Base-by-base conservation (phyloP, 306 rosid species). In the Astragalus membranaceus region DNA sequence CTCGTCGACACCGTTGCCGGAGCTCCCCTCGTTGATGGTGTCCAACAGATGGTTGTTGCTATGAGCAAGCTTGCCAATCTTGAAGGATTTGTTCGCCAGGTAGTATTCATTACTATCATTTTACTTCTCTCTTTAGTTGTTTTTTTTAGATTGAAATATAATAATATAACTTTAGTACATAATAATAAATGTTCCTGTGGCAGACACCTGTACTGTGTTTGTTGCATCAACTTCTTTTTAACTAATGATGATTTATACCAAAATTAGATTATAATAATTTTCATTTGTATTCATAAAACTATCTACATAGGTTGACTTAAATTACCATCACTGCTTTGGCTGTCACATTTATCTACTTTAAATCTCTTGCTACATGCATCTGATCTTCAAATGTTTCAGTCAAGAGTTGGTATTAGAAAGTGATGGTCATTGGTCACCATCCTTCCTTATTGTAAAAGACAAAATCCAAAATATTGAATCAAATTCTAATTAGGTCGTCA, bases 81-180 rank as follows among this genome's bases (percentile, higher is more conserved):
- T 3, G 97, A 93, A 81, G 96, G 88, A 10, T 93, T 93, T 69
- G 80, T 90, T 67, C 90, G 94, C 10, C 98, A 93, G 98, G 97
- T 68, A 57, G 13, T 20, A 20, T 20, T 20, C 23, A 20, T 20
- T 20, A 20, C 23, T 20, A 20, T 20, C 1, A 20, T 20, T 20
- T 20, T 20, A 0, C 23, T 20, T 20, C 1, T 20, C n/a, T n/a
- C 23, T 20, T 20, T 20, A 20, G 2, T 1, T 20, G 23, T 2
- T 20, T 20, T 20, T 20, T 20, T 2, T 20, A 20, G 23, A 20
- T 20, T 20, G 23, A 20, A 20, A 20, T 20, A 20, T 20, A 20
- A n/a, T n/a, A n/a, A n/a, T n/a, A n/a, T n/a, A n/a, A n/a, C n/a
- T n/a, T n/a, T n/a, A n/a, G n/a, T n/a, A n/a, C n/a, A n/a, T n/a